Evolutionary conservation across 1,284 basidiomycete species (phyloP).

Genomic region (Tylopilus orsonianus): DNA sequence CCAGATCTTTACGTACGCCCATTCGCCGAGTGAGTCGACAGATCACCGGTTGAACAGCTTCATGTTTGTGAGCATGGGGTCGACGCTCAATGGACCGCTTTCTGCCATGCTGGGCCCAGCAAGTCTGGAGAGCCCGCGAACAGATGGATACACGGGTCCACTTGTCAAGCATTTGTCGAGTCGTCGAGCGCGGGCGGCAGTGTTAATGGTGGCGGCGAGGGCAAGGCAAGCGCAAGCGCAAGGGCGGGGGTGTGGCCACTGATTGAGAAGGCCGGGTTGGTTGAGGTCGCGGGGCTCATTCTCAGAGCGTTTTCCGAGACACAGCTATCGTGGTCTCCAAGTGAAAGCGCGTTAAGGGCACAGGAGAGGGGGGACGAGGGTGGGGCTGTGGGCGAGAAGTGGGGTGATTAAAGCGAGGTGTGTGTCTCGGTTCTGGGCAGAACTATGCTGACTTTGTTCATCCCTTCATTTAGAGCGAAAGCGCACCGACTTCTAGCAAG

Average conservation of each 20-base stretch:
- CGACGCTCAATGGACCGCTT: conserved; percentile 23
- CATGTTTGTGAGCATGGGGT: conserved; percentile 27
- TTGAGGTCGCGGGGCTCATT: conserved; percentile 29
- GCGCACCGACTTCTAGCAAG: conserved; percentile 33
- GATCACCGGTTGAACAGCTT: conserved; percentile 39
- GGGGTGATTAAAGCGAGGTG: conserved; percentile 68
- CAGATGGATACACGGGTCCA: conserved; percentile 28
- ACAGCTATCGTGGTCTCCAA: conserved; percentile 56
- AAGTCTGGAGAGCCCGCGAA: conserved; percentile 42
- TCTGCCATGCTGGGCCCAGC: conserved; percentile 29
- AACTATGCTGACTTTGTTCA: background rate
- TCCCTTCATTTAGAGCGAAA: conserved; percentile 41
- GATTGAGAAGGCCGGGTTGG: conserved; percentile 20
- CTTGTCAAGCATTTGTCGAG: conserved; percentile 31
- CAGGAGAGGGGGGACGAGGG: conserved; percentile 34
- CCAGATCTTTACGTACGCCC: conserved; percentile 32
- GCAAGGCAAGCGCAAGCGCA: too few relatives aligned
- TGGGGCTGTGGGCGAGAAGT: conserved; percentile 50
- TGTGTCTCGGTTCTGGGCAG: conserved; percentile 3
- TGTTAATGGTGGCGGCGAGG: conserved; percentile 27
- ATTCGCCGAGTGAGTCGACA: conserved; percentile 39
- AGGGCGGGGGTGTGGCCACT: conserved; percentile 3
- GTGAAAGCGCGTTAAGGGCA: conserved; percentile 50
- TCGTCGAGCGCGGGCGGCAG: conserved; percentile 30
- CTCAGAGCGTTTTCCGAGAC: conserved; percentile 35